phyloP scores from a whole-genome alignment of 2,329 filamentous ascomycete genomes.

The Graphilbum fragrans region DNA sequence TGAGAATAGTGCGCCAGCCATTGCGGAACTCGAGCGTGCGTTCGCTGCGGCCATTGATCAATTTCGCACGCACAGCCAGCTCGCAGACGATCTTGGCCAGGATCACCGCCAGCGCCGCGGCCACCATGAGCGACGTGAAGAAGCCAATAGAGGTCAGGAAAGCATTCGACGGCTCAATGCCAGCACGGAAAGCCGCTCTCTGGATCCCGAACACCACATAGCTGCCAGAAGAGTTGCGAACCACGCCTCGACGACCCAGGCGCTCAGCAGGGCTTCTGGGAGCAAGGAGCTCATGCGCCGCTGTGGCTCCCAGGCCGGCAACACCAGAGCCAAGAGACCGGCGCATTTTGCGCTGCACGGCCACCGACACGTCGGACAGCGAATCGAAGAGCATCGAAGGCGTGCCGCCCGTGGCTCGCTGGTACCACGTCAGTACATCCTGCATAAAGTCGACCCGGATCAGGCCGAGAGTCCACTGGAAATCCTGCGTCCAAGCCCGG shows the following conservation, averaged over 20 bases:
- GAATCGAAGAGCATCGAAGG: slow-evolving; percentile 62
- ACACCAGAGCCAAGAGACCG: slow-evolving; percentile 18
- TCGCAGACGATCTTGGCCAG: slow-evolving; percentile 68
- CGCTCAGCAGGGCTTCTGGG: too few species aligned
- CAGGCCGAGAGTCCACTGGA: slow-evolving; percentile 87
- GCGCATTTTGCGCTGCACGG: slow-evolving; percentile 53
- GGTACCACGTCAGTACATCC: slow-evolving; percentile 75
- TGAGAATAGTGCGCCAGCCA: slow-evolving; percentile 73
- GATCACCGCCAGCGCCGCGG: slow-evolving; percentile 57
- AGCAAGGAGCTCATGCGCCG: too few species aligned
- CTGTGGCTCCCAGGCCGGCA: slow-evolving; percentile 16
- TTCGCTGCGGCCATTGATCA: slow-evolving; percentile 68
- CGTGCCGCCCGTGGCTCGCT: slow-evolving; percentile 69
- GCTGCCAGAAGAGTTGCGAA: slow-evolving; percentile 26
- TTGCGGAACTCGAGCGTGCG: slow-evolving; percentile 70
- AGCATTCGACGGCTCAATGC: slow-evolving; percentile 71
- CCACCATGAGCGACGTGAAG: slow-evolving; percentile 64
- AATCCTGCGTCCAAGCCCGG: slow-evolving; percentile 79
- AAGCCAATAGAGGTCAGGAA: slow-evolving; percentile 77
- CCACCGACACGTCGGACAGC: slow-evolving; percentile 57
- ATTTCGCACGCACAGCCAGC: slow-evolving; percentile 53
- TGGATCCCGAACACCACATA: slow-evolving; percentile 60
- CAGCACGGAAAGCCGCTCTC: slow-evolving; percentile 67
- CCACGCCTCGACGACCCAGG: too few species aligned
- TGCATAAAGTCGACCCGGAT: slow-evolving; percentile 71